Conservation (phyloP, 768 basidiomycete genomes). For the Leccinum pellstonianum region DNA sequence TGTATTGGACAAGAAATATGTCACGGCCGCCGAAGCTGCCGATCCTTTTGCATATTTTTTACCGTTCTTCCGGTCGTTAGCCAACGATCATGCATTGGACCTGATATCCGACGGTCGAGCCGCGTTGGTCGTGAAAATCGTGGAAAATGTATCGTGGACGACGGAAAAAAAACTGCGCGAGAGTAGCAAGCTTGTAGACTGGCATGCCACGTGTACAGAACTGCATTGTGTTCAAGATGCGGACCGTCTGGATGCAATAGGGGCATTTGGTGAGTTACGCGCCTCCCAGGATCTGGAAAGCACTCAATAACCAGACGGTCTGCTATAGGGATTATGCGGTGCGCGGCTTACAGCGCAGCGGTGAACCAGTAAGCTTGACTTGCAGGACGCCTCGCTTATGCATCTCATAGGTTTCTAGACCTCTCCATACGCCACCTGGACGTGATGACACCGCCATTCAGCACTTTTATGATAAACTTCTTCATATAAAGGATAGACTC, state of each 20-base stretch:
- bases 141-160: slow-evolving; percentile 83
- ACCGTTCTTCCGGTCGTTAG: slow-evolving; percentile 57
- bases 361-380: slow-evolving; percentile 44
- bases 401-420: slow-evolving; percentile 25
- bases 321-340: slow-evolving; percentile 57
- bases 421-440: slow-evolving; percentile 46
- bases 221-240: slow-evolving; percentile 83
- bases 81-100: slow-evolving; percentile 46
- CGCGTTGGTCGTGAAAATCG: slow-evolving; percentile 51
- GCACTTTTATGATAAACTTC: slow-evolving; percentile 85
- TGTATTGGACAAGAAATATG: slow-evolving; percentile 84
- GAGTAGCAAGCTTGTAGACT: slow-evolving; percentile 53
- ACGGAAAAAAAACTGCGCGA: slow-evolving; percentile 71
- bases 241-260: slow-evolving; percentile 76
- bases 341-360: slow-evolving; percentile 60
- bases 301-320: not conserved
- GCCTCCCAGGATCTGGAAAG: not conserved
- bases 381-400: not conserved
- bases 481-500: slow-evolving; percentile 68
- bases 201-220: slow-evolving; percentile 72
- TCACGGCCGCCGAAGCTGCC: slow-evolving; percentile 50
- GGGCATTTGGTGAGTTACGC: slow-evolving; percentile 62
- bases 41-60: slow-evolving; percentile 67
- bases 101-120: slow-evolving; percentile 62
- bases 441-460: slow-evolving; percentile 63